phyloP scores from a whole-genome alignment of 768 basidiomycete genomes.

The Lactarius trivialis region DNA sequence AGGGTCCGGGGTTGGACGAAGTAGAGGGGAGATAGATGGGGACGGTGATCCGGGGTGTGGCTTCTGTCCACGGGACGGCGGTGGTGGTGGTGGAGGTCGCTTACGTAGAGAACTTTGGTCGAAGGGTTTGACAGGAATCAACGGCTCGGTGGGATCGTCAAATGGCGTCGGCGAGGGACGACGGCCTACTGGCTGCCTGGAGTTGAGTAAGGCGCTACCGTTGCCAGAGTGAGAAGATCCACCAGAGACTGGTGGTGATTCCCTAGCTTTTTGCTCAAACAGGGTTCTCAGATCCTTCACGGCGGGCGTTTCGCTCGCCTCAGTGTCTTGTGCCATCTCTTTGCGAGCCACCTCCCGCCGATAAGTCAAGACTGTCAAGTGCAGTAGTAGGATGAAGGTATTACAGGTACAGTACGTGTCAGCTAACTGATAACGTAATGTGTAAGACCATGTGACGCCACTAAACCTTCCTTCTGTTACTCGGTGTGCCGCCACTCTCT shows the following conservation, averaged over 20 bases:
- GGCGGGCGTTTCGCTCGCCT: constrained; percentile 6
- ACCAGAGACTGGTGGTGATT: background rate
- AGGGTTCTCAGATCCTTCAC: constrained; percentile 16
- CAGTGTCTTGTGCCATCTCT: constrained; percentile 7
- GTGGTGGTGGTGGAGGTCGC: constrained; percentile 12
- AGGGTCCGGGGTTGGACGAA: constrained; percentile 3
- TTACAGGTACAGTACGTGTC: too few species aligned
- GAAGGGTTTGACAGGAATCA: background rate
- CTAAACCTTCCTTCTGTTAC: constrained; percentile 10
- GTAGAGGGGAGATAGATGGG: constrained; percentile 13
- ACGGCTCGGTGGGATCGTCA: constrained; percentile 1
- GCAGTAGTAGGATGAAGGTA: background rate
- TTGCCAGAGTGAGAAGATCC: constrained; percentile 4
- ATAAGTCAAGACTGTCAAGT: background rate
- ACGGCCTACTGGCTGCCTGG: constrained; percentile 4
- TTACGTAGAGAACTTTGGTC: constrained; percentile 15
- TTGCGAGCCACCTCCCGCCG: background rate
- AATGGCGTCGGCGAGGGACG: constrained; percentile 5
- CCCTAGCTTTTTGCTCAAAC: constrained; percentile 15
- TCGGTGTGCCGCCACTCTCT: background rate
- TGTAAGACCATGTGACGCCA: background rate
- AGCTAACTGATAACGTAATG: background rate
- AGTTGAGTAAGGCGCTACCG: background rate
- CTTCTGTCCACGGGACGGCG: constrained; percentile 12
- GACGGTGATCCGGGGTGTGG: constrained; percentile 16